Conservation (phyloP, 306 rosid species). For the Amphicarpaea edgeworthii region DNA sequence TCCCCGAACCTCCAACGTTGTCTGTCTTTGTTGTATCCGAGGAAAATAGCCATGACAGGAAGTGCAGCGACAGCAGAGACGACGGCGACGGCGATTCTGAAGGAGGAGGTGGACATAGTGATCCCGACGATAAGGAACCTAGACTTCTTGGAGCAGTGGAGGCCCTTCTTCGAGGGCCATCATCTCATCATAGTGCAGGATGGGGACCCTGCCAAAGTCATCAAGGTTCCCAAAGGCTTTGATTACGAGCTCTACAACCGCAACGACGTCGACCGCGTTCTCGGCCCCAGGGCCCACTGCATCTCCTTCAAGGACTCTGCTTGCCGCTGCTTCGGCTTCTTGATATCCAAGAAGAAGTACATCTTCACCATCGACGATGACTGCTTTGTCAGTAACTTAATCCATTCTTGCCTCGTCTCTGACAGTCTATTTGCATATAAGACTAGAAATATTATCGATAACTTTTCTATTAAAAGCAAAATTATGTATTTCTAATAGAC, state of each 20-base stretch:
- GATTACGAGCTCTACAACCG: slow-evolving; percentile 78
- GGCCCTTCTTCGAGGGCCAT: slow-evolving; percentile 72
- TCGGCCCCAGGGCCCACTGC: slow-evolving; percentile 73
- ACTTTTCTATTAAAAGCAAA: no score
- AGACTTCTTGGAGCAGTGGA: slow-evolving; percentile 81
- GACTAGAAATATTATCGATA: no score
- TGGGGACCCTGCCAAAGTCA: slow-evolving; percentile 72
- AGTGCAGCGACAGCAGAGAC: not conserved
- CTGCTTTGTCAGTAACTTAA: slow-evolving; percentile 73
- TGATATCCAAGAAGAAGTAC: slow-evolving; percentile 84
- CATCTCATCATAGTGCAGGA: slow-evolving; percentile 91
- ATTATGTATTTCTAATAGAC: no score
- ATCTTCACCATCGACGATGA: slow-evolving; percentile 90
- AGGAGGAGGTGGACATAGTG: slow-evolving; percentile 82
- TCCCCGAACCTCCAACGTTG: not conserved
- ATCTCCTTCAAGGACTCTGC: slow-evolving; percentile 93
- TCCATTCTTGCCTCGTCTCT: not conserved
- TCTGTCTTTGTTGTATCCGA: not conserved
- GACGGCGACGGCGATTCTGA: slow-evolving; percentile 56
- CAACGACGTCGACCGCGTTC: slow-evolving; percentile 62
- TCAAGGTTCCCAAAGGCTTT: slow-evolving; percentile 77
- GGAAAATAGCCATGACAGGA: not conserved
- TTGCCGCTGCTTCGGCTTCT: slow-evolving; percentile 80
- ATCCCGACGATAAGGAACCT: slow-evolving; percentile 86
- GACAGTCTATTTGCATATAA: no score